Conservation (phyloP, 495 filamentous ascomycete species). For the Trypethelium eluteriae region DNA sequence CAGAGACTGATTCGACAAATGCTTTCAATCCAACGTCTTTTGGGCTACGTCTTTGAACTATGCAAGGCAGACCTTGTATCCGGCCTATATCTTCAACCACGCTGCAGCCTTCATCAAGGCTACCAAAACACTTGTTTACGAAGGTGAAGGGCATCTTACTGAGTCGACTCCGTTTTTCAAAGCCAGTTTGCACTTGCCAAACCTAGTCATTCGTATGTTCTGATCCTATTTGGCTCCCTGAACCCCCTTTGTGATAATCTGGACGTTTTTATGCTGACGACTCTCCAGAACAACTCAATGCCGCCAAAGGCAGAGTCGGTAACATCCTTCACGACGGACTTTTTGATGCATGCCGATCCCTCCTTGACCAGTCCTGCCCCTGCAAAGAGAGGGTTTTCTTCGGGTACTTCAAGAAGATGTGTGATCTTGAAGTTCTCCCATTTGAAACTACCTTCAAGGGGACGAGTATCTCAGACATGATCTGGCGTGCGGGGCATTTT, state of each 20-base stretch:
- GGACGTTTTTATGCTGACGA: background rate
- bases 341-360: slow-evolving; percentile 16
- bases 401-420: slow-evolving; percentile 14
- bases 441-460: slow-evolving; percentile 3
- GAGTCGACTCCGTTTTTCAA: slow-evolving; percentile 12
- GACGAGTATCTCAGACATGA: background rate
- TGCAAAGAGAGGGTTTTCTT: slow-evolving; percentile 14
- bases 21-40: slow-evolving; percentile 12
- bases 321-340: slow-evolving; percentile 24
- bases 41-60: background rate
- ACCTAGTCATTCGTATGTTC: slow-evolving; percentile 15
- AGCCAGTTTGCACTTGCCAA: slow-evolving; percentile 8
- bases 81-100: slow-evolving; percentile 18
- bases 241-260: background rate
- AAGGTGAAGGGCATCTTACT: slow-evolving; percentile 14
- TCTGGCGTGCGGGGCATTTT: background rate
- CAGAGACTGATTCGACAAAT: slow-evolving; percentile 17
- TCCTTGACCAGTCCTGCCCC: slow-evolving; percentile 3
- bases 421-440: background rate
- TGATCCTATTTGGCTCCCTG: background rate
- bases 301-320: slow-evolving; percentile 29
- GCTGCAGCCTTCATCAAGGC: slow-evolving; percentile 12
- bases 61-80: slow-evolving; percentile 14
- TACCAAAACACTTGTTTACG: slow-evolving; percentile 20
- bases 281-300: slow-evolving; percentile 30